A percentile compares a stretch with the other conserved stretches of the same genome.
phyloP scores from a whole-genome alignment of 495 filamentous ascomycete genomes.

The Cairneyella variabilis region DNA sequence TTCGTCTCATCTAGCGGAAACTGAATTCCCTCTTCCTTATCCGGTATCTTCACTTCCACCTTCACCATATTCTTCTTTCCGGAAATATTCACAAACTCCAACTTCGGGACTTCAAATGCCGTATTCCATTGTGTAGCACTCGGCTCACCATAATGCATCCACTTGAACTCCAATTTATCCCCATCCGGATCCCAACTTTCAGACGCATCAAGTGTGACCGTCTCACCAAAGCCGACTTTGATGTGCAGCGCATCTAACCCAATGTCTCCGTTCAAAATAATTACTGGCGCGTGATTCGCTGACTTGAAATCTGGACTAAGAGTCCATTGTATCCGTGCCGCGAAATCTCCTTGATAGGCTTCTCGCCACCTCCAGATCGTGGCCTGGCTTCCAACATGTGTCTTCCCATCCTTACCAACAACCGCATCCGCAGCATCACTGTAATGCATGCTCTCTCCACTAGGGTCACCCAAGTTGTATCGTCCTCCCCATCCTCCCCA shows the following conservation, averaged over 20 bases:
- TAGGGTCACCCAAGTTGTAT: conserved; percentile 30
- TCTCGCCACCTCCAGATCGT: conserved; percentile 49
- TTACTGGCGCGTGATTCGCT: conserved; percentile 41
- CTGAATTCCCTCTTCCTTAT: conserved; percentile 31
- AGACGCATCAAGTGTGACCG: conserved; percentile 37
- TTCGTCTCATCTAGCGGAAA: conserved; percentile 28
- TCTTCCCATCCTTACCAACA: conserved; percentile 33
- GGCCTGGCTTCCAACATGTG: conserved; percentile 38
- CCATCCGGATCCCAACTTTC: conserved; percentile 41
- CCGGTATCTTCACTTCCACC: conserved; percentile 34
- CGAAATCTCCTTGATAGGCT: conserved; percentile 47
- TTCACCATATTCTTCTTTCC: conserved; percentile 15
- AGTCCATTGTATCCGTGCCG: conserved; percentile 47
- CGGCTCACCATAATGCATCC: conserved; percentile 45
- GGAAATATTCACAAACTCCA: conserved; percentile 30
- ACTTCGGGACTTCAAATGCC: conserved; percentile 32
- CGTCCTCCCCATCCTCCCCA: conserved; percentile 48
- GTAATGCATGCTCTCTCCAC: conserved; percentile 30
- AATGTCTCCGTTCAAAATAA: conserved; percentile 35
- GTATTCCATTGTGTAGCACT: conserved; percentile 39
- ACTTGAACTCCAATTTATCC: conserved; percentile 38
- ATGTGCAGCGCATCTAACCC: conserved; percentile 32
- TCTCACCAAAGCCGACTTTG: conserved; percentile 31
- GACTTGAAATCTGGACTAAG: conserved; percentile 26
- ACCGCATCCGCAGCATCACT: conserved; percentile 39